Evolutionary conservation across 371 early-diverging fungal species (phyloP).

Genomic region (Lichtheimia hyalospora): DNA sequence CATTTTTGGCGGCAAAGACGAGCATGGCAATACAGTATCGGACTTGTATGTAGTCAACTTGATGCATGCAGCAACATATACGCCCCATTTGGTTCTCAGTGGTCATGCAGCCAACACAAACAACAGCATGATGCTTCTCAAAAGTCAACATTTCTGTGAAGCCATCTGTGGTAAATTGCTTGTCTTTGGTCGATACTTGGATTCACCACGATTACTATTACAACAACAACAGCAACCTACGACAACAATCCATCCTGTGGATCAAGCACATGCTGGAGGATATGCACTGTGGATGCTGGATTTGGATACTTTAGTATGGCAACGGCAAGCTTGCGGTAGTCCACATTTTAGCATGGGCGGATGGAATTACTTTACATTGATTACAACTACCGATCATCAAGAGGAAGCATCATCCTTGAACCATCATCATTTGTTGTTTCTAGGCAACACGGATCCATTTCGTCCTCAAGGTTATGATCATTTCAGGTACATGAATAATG

Average conservation of each 20-base stretch:
- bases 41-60: constrained; percentile 55
- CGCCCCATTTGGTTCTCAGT: constrained; percentile 30
- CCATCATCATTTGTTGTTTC: constrained; percentile 31
- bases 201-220: constrained; percentile 27
- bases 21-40: constrained; percentile 55
- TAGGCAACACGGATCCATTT: constrained; percentile 53
- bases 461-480: constrained; percentile 59
- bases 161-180: constrained; percentile 56
- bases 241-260: background rate
- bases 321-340: constrained; percentile 50
- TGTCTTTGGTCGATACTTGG: constrained; percentile 52
- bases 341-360: constrained; percentile 53
- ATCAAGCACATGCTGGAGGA: background rate
- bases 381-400: constrained; percentile 15
- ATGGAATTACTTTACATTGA: constrained; percentile 65
- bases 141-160: constrained; percentile 68
- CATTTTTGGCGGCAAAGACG: constrained; percentile 60
- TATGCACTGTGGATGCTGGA: background rate
- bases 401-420: too few species aligned
- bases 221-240: background rate
- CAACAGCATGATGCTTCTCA: constrained; percentile 49
- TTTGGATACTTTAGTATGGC: constrained; percentile 51
- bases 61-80: constrained; percentile 34
- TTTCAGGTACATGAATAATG: constrained; percentile 32
- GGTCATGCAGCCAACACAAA: constrained; percentile 13